Conservation (phyloP, 2,329 filamentous ascomycete genomes). For the Furcasterigmium furcatum region DNA sequence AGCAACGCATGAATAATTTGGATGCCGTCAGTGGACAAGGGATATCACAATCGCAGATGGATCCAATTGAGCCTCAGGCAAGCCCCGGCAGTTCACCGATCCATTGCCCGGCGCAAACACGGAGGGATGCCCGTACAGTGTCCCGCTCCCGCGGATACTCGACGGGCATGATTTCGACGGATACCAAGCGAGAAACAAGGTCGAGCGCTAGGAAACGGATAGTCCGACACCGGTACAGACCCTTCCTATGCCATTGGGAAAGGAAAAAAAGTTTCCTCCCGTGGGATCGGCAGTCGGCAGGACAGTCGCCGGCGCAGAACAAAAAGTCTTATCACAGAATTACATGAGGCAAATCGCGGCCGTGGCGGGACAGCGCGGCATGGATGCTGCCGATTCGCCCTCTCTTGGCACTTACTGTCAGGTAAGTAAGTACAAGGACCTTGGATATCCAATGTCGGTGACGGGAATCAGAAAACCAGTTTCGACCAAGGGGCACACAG, state of each 20-base stretch:
- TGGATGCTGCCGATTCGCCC: too few species aligned
- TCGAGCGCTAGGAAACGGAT: background rate
- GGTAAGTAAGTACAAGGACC: too few species aligned
- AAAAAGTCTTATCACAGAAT: background rate
- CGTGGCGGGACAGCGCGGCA: background rate
- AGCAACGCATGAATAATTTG: too few species aligned
- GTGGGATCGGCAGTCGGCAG: background rate
- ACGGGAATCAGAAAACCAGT: too few species aligned
- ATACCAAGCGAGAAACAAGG: background rate
- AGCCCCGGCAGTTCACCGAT: constrained; percentile 1
- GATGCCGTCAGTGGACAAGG: too few species aligned
- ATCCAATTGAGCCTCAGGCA: too few species aligned
- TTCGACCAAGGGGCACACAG: too few species aligned
- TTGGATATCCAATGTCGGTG: background rate
- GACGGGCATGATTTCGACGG: background rate
- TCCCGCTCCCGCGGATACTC: background rate
- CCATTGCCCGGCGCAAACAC: background rate
- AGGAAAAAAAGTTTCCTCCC: background rate
- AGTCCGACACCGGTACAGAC: background rate
- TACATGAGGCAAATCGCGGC: background rate
- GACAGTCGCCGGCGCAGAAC: background rate
- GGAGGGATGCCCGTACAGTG: background rate
- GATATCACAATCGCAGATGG: too few species aligned
- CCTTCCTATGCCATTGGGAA: background rate
- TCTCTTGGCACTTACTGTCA: too few species aligned